Evolutionary conservation across 2,329 filamentous ascomycete genomes (phyloP).

Genomic region (Trichocomaceae sp.): DNA sequence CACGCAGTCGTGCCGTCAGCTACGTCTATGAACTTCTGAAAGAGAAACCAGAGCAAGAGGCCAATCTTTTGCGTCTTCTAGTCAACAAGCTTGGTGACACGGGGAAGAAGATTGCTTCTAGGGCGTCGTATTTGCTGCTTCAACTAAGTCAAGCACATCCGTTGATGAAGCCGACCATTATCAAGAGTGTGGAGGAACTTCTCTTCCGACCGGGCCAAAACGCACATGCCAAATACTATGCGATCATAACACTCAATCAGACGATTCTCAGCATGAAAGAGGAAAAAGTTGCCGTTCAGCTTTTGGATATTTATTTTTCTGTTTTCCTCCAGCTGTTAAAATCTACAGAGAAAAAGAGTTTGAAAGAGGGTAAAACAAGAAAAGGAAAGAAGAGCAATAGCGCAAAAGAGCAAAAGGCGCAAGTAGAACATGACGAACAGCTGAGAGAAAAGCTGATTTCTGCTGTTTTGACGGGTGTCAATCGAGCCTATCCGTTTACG

Average conservation of each 20-base stretch:
- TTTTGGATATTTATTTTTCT: slow-evolving; percentile 87
- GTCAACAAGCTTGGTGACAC: slow-evolving; percentile 97
- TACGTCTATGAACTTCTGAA: slow-evolving; percentile 88
- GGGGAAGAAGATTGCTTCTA: slow-evolving; percentile 90
- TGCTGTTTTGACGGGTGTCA: slow-evolving; percentile 85
- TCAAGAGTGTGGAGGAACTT: slow-evolving; percentile 80
- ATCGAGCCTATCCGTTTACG: slow-evolving; percentile 90
- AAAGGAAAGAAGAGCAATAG: slow-evolving; percentile 45
- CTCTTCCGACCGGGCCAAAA: slow-evolving; percentile 82
- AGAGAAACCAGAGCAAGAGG: slow-evolving; percentile 95
- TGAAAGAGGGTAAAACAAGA: slow-evolving; percentile 43
- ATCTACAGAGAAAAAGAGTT: slow-evolving; percentile 32
- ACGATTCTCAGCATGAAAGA: slow-evolving; percentile 85
- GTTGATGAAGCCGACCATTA: slow-evolving; percentile 84
- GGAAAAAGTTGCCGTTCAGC: slow-evolving; percentile 67
- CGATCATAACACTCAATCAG: slow-evolving; percentile 93
- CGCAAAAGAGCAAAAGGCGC: slow-evolving; percentile 22
- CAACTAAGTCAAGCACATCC: slow-evolving; percentile 86
- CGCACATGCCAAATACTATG: slow-evolving; percentile 86
- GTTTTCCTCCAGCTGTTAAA: slow-evolving; percentile 80
- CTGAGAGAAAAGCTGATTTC: slow-evolving; percentile 87
- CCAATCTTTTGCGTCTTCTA: slow-evolving; percentile 80
- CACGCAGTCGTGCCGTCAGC: slow-evolving; percentile 77
- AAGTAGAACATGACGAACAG: slow-evolving; percentile 53
- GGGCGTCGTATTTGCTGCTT: slow-evolving; percentile 86